A percentile compares a stretch with the other conserved stretches of the same genome.
phyloP scores from a whole-genome alignment of 306 rosid genomes.

The Vigna nakashimae region DNA sequence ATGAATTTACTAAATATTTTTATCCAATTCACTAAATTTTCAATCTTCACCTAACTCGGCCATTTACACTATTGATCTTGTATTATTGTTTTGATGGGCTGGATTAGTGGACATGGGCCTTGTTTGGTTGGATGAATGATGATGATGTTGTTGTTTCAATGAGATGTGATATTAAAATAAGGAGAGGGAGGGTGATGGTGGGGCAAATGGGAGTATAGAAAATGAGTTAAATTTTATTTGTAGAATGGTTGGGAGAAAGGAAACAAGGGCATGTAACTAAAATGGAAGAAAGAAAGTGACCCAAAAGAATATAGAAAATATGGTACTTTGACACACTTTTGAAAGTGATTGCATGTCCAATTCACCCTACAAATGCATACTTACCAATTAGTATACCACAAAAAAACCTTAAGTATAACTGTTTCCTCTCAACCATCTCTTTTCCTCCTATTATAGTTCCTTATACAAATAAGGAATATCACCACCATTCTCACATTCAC shows the following conservation, averaged over 20 bases:
- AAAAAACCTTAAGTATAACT: background rate
- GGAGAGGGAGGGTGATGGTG: background rate
- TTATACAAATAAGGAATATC: background rate
- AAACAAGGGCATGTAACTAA: slow-evolving; percentile 35
- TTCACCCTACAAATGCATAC: slow-evolving; percentile 24
- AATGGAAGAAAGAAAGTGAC: slow-evolving; percentile 47
- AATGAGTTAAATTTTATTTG: slow-evolving; percentile 31
- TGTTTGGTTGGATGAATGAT: background rate
- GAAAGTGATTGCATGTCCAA: slow-evolving; percentile 43
- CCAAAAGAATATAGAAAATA: slow-evolving; percentile 34
- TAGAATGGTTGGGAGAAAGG: slow-evolving; percentile 40
- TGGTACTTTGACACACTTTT: slow-evolving; percentile 8
- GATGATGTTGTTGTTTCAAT: too few relatives aligned
- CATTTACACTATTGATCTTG: too few relatives aligned
- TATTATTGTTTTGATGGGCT: slow-evolving; percentile 8
- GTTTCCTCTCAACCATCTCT: slow-evolving; percentile 31
- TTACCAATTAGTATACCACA: slow-evolving; percentile 22
- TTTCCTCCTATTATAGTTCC: slow-evolving; percentile 37
- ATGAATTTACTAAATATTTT: too few relatives aligned
- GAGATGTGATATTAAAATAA: slow-evolving; percentile 9
- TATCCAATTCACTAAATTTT: too few relatives aligned
- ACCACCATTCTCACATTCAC: slow-evolving; percentile 29
- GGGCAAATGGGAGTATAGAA: background rate
- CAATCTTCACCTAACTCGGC: too few relatives aligned
- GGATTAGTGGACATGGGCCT: slow-evolving; percentile 4